Evolutionary conservation across 257 asterid genomes (phyloP), one percentile per base, ranked within the genome.

Genomic region (Echites panduratus): DNA sequence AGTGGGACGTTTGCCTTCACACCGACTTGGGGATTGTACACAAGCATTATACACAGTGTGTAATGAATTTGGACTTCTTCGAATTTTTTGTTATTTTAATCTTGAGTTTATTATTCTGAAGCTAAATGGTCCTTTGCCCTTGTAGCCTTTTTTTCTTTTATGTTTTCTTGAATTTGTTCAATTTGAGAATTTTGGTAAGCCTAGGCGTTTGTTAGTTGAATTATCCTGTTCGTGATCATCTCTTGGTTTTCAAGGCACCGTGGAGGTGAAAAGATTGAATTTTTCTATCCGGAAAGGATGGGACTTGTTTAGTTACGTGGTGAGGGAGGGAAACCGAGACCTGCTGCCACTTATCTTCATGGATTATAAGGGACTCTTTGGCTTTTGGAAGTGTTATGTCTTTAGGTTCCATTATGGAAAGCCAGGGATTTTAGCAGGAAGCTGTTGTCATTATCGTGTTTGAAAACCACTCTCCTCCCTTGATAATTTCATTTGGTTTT

Each of bases 161-260:
- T 40, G 61, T 16, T 22, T 5, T 48, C 20, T 63, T 63, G 35
- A 49, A 32, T 32, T 40, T 32, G 58, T 11, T 49, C 0, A 62
- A 47, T 22, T 20, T 45, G 14, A 49, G 73, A 49, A 48, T 47
- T 59, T 22, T 9, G 29, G 41, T 45, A 38, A 32, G 49, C 49
- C 19, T 64, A 26, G n/a, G 20, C 11, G 19, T 44, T 68, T 75
- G 40, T 32, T 22, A 29, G 63, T 56, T 75, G 74, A 75, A 75
- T 38, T 68, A 64, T 68, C 70, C 52, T 57, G 44, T 12, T 16
- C 64, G 27, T 16, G 69, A 43, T 68, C 29, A 32, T 38, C 24
- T 62, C 3, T 12, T 41, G 40, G 16, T 20, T 11, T 70, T 62
- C 16, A 9, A 17, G 49, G 45, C 57, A 24, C 41, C 12, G n/a